phyloP scores from a whole-genome alignment of 345 rosid species.

The Cardiospermum halicacabum region DNA sequence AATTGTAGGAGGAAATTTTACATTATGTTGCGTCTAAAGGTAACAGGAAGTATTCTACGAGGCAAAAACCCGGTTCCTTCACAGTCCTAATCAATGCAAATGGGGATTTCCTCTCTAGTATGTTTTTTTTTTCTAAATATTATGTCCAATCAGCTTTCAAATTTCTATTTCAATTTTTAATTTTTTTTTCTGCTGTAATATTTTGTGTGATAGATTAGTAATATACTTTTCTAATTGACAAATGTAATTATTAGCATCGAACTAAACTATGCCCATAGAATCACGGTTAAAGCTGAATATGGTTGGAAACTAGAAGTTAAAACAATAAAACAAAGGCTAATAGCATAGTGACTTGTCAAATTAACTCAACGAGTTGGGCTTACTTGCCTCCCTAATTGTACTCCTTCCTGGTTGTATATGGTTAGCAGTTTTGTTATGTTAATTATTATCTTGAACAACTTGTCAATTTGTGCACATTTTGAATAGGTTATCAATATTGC shows the following conservation, averaged over 20 bases:
- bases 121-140: background rate
- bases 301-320: too few species aligned
- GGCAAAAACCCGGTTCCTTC: constrained; percentile 75
- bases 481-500: too few species aligned
- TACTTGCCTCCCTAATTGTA: constrained; percentile 76
- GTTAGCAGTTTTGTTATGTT: constrained; percentile 44
- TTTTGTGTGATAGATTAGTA: background rate
- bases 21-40: constrained; percentile 52
- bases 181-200: too few species aligned
- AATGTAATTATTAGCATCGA: too few species aligned
- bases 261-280: too few species aligned
- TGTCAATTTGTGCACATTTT: background rate
- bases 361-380: constrained; percentile 85
- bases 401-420: constrained; percentile 85
- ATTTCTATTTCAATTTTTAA: background rate
- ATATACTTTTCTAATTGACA: too few species aligned
- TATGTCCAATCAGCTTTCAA: background rate
- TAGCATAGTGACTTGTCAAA: too few species aligned
- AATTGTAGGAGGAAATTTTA: constrained; percentile 50
- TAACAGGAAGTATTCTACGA: constrained; percentile 50
- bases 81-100: constrained; percentile 48
- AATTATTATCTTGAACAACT: too few species aligned
- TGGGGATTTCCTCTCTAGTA: background rate
- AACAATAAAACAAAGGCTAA: too few species aligned
- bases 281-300: too few species aligned